Percentiles rank a stretch among this genome's conserved stretches.
Conservation (phyloP, 1,139 yeast species). For the Fermentozyma sake region DNA sequence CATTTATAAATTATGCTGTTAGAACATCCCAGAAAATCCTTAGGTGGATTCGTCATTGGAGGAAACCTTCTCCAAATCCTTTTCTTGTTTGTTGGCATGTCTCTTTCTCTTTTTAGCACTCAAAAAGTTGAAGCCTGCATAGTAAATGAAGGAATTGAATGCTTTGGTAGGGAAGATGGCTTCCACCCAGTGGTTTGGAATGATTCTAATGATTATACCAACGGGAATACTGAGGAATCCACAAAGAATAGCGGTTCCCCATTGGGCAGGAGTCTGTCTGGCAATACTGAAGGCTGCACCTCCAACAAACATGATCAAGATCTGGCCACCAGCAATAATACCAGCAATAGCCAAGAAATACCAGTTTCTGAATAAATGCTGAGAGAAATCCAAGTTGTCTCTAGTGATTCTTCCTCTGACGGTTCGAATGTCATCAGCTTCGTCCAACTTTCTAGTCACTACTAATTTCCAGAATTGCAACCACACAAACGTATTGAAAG, state of each 20-base stretch:
- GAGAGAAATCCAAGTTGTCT: slow-evolving; percentile 72
- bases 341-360: slow-evolving; percentile 70
- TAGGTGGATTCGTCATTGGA: too few species aligned
- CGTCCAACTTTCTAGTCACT: slow-evolving; percentile 88
- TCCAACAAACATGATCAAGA: slow-evolving; percentile 92
- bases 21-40: too few species aligned
- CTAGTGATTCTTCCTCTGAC: slow-evolving; percentile 55
- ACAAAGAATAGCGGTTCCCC: slow-evolving; percentile 85
- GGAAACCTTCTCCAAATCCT: slow-evolving; percentile 1
- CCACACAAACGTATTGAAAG: slow-evolving; percentile 97
- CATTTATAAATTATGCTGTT: too few species aligned
- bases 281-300: slow-evolving; percentile 90
- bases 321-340: slow-evolving; percentile 78
- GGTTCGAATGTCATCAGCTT: slow-evolving; percentile 63
- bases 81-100: slow-evolving; percentile 11
- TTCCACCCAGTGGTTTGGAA: slow-evolving; percentile 79
- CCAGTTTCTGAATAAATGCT: slow-evolving; percentile 75
- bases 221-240: slow-evolving; percentile 81
- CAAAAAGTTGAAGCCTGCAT: slow-evolving; percentile 45
- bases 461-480: slow-evolving; percentile 91
- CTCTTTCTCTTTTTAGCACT: slow-evolving; percentile 26
- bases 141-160: slow-evolving; percentile 43
- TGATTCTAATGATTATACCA: slow-evolving; percentile 68
- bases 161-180: slow-evolving; percentile 63
- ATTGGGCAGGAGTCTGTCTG: slow-evolving; percentile 75